phyloP scores from a whole-genome alignment of 2,329 filamentous ascomycete genomes.

The Coniochaeta prunicola region DNA sequence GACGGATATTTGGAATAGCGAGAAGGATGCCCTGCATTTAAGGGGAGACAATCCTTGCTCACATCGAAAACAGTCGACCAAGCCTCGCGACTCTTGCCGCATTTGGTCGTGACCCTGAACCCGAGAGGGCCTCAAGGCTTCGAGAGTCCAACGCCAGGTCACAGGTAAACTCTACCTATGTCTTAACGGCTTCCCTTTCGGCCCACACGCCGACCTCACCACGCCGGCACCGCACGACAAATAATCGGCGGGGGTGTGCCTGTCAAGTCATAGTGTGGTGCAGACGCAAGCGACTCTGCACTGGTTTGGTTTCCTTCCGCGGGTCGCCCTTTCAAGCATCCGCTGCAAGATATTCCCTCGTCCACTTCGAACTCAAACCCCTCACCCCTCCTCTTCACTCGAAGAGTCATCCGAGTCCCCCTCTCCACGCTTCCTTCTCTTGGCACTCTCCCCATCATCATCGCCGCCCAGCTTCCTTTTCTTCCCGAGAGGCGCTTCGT shows the following conservation, averaged over 20 bases:
- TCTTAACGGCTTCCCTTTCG: no score
- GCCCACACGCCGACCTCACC: neutral
- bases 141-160: neutral
- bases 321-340: neutral
- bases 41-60: neutral
- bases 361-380: neutral
- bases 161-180: neutral
- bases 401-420: conserved; percentile 1
- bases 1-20: neutral
- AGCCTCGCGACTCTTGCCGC: neutral
- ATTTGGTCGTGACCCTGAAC: neutral
- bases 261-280: neutral
- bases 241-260: neutral
- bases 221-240: neutral
- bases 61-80: neutral
- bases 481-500: conserved; percentile 17
- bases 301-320: neutral
- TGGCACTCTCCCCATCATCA: conserved; percentile 18
- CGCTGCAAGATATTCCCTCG: neutral
- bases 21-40: neutral
- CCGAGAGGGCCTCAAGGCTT: neutral
- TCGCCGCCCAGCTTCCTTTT: conserved; percentile 22
- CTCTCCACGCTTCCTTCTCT: conserved; percentile 12
- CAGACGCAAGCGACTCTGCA: neutral
- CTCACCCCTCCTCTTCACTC: conserved; percentile 2